Base-by-base conservation (phyloP, 192 early-diverging fungal genomes). In the Coemansia sp. region DNA sequence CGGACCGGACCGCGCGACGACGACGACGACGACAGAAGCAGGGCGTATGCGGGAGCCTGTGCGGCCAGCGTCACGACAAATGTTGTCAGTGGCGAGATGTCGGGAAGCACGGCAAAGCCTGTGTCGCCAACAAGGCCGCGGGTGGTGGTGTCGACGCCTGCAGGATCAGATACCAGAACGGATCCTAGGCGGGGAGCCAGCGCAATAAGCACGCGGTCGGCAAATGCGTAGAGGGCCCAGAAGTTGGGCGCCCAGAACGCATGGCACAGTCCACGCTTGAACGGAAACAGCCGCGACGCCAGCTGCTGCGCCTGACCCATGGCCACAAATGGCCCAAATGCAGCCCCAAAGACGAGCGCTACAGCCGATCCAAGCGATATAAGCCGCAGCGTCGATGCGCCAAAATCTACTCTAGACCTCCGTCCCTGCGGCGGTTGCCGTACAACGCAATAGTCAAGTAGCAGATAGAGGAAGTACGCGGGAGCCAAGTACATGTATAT, bases 161-260 rank as follows among this genome's bases (percentile, higher is more conserved):
- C 33, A 14, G 38, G 13, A 14, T 52, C 45, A 6, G 48, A 33
- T 11, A 45, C 19, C 15, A 64, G 45, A 2, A 10, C 41, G 11
- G 67, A 59, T 17, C 54, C 19, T 9, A 60, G 9, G 17, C 38
- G 45, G 10, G 62, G 14, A 2, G 69, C 63, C 19, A 65, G 25
- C 2, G 65, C 53, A 46, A 73, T 55, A 42, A 94, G 74, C 10
- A 85, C 45, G 11, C 96, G 88, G 74, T 99, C 96, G 0, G 72
- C 64, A 35, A 88, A 87, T 4, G 89, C 87, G 70, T 97, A 99
- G 50, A 99, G 75, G 0, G 95, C 94, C 96, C 96, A 99, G 75
- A 94, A 88, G 69, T 99, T 99, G 14, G 95, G 93, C 2, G 96
- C 96, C 95, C 95, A 98, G 71, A 90, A 96, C 9, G 95, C 94